Base-by-base conservation (phyloP, 148 eudicot species). In the Silene conica region DNA sequence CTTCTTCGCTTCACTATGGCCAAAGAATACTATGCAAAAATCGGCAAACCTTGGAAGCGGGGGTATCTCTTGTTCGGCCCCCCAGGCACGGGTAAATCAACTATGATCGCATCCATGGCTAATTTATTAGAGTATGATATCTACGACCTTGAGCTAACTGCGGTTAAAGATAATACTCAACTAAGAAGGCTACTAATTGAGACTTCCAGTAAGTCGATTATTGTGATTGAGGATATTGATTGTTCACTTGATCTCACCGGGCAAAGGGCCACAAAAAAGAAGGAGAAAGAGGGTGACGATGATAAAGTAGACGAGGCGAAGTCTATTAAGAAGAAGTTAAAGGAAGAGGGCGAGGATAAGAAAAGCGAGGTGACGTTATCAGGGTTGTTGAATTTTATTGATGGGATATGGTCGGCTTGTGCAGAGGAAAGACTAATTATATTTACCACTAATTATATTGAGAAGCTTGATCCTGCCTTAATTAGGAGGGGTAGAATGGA, bases 391-490 rank as follows among this genome's bases (percentile, higher is more conserved):
- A 76, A 76, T 46, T 43, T 60, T 9, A 67, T 69, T 6, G 73
- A 76, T 26, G 82, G 80, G 62, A 31, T 79, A 28, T 82, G 80
- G 77, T 78, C 85, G 1, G 16, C 82, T 19, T 69, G 73, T 16
- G 82, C 79, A 6, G 85, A 74, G 6, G 82, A 79, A 34, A 58
- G 74, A 25, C 28, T 78, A 2, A 78, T 78, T 3, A 80, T 82
- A 0, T 82, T 82, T 23, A 79, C 82, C 0, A 82, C 76, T 0
- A 78, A 82, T 28, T n/a, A n/a, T n/a, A n/a, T n/a, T n/a, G n/a
- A n/a, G n/a, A n/a, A n/a, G n/a, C n/a, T n/a, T n/a, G n/a, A n/a
- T n/a, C n/a, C n/a, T n/a, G n/a, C n/a, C n/a, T 34, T 34, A 34
- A 34, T 34, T 3, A 1, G 41, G 6, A 34, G 41, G 41, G 41